Base-by-base conservation (phyloP, 108 stramenopile species). In the Nitzschia sp. region DNA sequence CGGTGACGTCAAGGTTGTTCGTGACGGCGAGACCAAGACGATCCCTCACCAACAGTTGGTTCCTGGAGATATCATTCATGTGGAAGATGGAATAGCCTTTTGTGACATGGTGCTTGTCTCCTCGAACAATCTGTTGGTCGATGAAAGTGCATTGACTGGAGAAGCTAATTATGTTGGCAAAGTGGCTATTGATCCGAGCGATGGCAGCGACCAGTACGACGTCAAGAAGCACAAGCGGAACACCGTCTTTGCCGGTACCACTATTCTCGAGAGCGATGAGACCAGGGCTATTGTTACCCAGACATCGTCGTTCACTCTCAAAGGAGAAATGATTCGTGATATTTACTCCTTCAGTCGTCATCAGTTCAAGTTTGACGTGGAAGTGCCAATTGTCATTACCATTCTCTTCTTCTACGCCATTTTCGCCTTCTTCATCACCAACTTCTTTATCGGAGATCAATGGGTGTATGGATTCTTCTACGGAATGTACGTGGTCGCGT, bases 121-220 rank as follows among this genome's bases (percentile, higher is more conserved):
- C 52, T 64, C 71, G 19, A 45, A 71, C 9, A 26, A 54, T 21
- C 41, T 82, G 16, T 45, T 85, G 23, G 74, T 83, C 0, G 88
- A 89, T 50, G 88, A 89, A 45, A 81, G 77, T 62, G 82, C 87
- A 32, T 59, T 88, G 1, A 88, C 87, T 0, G 87, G 87, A 59
- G 85, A 89, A 54, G 71, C 81, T 17, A 80, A 72, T 22, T 84
- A 85, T 1, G 71, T 83, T n/a, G 78, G 63, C 27, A 89, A 89
- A 65, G 70, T 19, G 9, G 45, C 78, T 22, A 45, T 85, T 9
- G 85, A 82, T 62, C 57, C 78, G 28, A 53, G 74, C 3, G 54
- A 66, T 44, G 36, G 58, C 21, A n/a, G 63, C 26, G 34, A 41
- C 36, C 26, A 45, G 2, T 89, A 84, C 58, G 23, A 58, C 28